These are phyloP conservation scores for Rhynchosporium secalis DNA, from an alignment of 2,329 filamentous ascomycete species.

Conservation along the genomic window DNA sequence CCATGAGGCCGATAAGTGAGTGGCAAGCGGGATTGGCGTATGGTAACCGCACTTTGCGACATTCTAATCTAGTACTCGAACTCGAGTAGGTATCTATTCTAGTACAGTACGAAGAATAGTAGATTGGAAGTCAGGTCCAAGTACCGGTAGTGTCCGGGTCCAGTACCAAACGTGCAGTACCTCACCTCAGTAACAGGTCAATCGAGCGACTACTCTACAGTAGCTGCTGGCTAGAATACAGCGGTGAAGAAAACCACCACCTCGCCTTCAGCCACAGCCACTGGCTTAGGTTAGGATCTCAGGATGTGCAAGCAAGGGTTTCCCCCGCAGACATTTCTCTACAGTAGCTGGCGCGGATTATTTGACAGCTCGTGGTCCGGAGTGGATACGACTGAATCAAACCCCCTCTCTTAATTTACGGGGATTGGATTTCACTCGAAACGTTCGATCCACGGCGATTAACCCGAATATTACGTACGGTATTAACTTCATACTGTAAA, in stretches of 20 bases:
- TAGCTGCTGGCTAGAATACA: background rate
- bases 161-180: background rate
- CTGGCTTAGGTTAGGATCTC: background rate
- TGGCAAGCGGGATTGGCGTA: background rate
- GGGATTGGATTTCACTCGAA: background rate
- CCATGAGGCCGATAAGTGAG: background rate
- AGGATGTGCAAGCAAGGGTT: background rate
- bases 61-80: no score
- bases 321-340: background rate
- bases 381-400: background rate
- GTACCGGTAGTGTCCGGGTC: no score
- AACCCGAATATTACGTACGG: no score
- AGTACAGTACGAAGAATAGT: no score
- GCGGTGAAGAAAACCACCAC: constrained; percentile 3
- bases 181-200: no score
- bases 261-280: constrained; percentile 7
- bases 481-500: no score
- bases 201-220: background rate
- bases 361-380: background rate
- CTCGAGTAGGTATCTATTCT: no score
- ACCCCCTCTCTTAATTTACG: background rate
- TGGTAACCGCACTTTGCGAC: background rate
- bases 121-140: no score
- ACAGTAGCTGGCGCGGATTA: constrained; percentile 2
- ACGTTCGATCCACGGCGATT: background rate